phyloP scores from a whole-genome alignment of 257 asterid species.

The Thymus quinquecostatus region DNA sequence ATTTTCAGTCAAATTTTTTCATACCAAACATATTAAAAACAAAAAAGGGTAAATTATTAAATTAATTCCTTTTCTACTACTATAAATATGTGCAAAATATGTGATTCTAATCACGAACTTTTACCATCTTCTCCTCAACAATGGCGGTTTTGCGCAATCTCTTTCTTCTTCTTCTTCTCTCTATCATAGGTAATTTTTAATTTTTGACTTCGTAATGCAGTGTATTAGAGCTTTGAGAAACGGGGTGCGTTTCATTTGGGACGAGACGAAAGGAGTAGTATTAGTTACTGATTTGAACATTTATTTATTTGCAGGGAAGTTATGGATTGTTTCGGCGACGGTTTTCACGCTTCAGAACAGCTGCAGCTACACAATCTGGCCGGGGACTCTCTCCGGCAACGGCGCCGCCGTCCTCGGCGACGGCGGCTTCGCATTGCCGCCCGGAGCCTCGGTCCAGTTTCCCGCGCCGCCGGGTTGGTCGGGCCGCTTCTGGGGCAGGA shows the following conservation, averaged over 20 bases:
- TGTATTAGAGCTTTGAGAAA: too few relatives aligned
- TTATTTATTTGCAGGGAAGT: conserved; percentile 40
- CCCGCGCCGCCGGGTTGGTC: conserved; percentile 87
- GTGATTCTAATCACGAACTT: conserved; percentile 20
- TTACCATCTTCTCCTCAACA: neutral
- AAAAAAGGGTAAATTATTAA: neutral
- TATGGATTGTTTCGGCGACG: conserved; percentile 43
- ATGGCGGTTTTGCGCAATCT: conserved; percentile 33
- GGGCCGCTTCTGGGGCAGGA: conserved; percentile 94
- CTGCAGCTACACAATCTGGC: conserved; percentile 81
- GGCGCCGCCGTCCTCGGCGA: conserved; percentile 65
- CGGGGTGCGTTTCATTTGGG: too few relatives aligned
- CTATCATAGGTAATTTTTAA: conserved; percentile 36
- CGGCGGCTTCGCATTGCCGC: conserved; percentile 69
- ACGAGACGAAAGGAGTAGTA: too few relatives aligned
- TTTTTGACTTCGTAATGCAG: neutral
- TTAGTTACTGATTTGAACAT: too few relatives aligned
- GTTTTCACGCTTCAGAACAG: conserved; percentile 71
- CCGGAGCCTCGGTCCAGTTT: conserved; percentile 63
- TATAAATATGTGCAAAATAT: conserved; percentile 35
- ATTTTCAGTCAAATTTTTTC: neutral
- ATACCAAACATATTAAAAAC: neutral
- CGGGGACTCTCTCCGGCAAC: conserved; percentile 85
- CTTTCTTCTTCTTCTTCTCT: conserved; percentile 24
- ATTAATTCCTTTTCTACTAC: conserved; percentile 7